A percentile compares a stretch with the other conserved stretches of the same genome.
These are phyloP conservation scores for Nakaseomyces sp. DNA, from an alignment of 1,139 yeast species.

Conservation along the genomic window DNA sequence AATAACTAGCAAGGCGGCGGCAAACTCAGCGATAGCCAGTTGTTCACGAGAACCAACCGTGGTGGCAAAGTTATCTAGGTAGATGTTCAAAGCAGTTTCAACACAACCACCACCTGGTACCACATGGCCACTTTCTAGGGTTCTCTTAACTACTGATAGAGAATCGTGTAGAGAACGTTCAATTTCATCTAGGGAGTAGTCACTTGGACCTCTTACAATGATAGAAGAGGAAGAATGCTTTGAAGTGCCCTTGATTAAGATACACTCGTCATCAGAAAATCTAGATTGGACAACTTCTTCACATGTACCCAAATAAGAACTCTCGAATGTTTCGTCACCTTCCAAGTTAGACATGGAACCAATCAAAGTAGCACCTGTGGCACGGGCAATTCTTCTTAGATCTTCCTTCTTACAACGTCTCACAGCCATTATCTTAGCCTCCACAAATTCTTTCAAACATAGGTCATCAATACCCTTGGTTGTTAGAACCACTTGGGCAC, in stretches of 20 bases:
- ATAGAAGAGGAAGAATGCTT: constrained; percentile 90
- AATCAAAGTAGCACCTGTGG: constrained; percentile 92
- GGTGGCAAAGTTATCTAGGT: constrained; percentile 93
- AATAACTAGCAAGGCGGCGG: constrained; percentile 76
- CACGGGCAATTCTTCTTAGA: constrained; percentile 91
- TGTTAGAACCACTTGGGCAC: constrained; percentile 93
- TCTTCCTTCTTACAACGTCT: constrained; percentile 97
- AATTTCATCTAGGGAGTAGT: constrained; percentile 95
- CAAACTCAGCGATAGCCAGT: constrained; percentile 96
- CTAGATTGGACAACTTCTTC: constrained; percentile 87
- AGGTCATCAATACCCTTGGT: constrained; percentile 98
- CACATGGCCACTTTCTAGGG: constrained; percentile 86
- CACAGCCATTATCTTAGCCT: constrained; percentile 94
- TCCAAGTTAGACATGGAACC: constrained; percentile 86
- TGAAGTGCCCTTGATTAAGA: constrained; percentile 85
- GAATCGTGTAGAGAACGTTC: constrained; percentile 95
- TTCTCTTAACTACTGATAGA: constrained; percentile 87
- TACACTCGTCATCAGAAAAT: constrained; percentile 95
- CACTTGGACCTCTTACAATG: constrained; percentile 92
- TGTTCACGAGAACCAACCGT: constrained; percentile 97
- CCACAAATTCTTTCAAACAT: constrained; percentile 91
- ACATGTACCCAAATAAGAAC: constrained; percentile 79
- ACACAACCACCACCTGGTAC: constrained; percentile 99
- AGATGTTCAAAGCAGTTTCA: constrained; percentile 90
- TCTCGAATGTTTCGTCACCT: constrained; percentile 94